A percentile compares a stretch with the other conserved stretches of the same genome.
phyloP scores from a whole-genome alignment of 1,139 yeast species.

The Diutina scorzettiae region DNA sequence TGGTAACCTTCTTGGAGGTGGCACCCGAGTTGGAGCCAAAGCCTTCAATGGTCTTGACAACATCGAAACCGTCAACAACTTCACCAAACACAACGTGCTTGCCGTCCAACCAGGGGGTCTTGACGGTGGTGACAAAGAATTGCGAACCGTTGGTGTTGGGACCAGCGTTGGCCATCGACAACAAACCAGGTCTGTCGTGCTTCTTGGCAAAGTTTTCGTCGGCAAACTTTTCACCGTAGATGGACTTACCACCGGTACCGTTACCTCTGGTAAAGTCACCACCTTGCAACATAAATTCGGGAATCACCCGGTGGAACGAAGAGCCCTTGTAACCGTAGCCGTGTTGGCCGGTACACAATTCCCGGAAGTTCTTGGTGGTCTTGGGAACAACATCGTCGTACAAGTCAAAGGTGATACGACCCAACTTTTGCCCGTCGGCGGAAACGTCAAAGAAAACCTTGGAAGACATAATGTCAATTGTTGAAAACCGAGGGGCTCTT shows the following conservation, averaged over 20 bases:
- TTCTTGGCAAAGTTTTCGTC: conserved; percentile 86
- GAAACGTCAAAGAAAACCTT: conserved; percentile 65
- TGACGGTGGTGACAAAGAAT: conserved; percentile 95
- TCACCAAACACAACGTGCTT: conserved; percentile 99
- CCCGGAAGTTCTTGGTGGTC: conserved; percentile 98
- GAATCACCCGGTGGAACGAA: conserved; percentile 96
- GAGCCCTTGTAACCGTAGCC: conserved; percentile 92
- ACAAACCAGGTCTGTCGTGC: conserved; percentile 88
- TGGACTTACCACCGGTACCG: conserved; percentile 98
- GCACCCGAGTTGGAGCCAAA: conserved; percentile 80
- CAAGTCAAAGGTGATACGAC: conserved; percentile 72
- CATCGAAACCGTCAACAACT: conserved; percentile 80
- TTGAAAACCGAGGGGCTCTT: neutral
- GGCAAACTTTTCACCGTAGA: conserved; percentile 91
- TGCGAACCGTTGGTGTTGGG: conserved; percentile 99
- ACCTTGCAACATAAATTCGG: conserved; percentile 98
- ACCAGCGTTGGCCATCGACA: conserved; percentile 99
- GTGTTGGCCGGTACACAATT: conserved; percentile 93
- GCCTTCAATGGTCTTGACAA: conserved; percentile 85
- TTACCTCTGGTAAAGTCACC: conserved; percentile 94
- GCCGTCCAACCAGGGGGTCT: conserved; percentile 96
- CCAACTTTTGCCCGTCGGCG: conserved; percentile 33
- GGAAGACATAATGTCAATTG: conserved; percentile 21
- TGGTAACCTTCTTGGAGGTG: conserved; percentile 65
- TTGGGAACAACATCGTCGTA: conserved; percentile 94